Base-by-base conservation (phyloP, 495 filamentous ascomycete species). In the Penicillium simplicissimum region DNA sequence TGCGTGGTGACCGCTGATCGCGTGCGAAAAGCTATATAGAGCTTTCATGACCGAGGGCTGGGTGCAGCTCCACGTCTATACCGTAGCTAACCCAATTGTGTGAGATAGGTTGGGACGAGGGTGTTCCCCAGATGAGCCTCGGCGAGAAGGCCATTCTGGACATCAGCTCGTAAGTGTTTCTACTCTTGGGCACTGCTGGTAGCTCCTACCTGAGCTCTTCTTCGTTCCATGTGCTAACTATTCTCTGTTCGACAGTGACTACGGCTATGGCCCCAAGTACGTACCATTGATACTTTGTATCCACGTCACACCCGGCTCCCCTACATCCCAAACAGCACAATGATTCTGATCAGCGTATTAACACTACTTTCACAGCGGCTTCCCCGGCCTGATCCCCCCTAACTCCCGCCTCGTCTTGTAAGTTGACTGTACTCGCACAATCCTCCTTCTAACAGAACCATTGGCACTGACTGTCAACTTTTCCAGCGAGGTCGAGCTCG, bases 91-190 rank as follows among this genome's bases (percentile, higher is more conserved):
- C 53, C 51, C 23, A 43, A 11, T 35, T 11, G 21, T 21, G 36
- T n/a, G 4, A 11, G 36, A 47, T 68, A 93, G 91, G 92, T 48
- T 96, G 92, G 92, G 92, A 96, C 62, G 87, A 93, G 80, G 92
- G 89, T 60, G 90, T 96, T 33, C 75, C 84, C 23, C 78, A 85
- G 61, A 94, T 96, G 90, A 87, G 81, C 63, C 77, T 92, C 10
- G 92, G 92, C 63, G 91, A 96, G 81, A 89, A 87, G 74, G 86
- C 90, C 25, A 87, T 86, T 17, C 76, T 96, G 61, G 90, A 86
- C 36, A 95, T 95, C 64, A 82, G 85, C 31, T 83, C 84, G 91
- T 93, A 81, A 71, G 86, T 75, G n/a, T n/a, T 63, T 53, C 42
- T 48, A 36, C 38, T 33, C 33, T 13, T 25, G 14, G 21, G 1